A percentile compares a stretch with the other conserved stretches of the same genome.
Evolutionary conservation across 2,329 filamentous ascomycete species (phyloP).

Genomic region (Ophiostoma ulmi): DNA sequence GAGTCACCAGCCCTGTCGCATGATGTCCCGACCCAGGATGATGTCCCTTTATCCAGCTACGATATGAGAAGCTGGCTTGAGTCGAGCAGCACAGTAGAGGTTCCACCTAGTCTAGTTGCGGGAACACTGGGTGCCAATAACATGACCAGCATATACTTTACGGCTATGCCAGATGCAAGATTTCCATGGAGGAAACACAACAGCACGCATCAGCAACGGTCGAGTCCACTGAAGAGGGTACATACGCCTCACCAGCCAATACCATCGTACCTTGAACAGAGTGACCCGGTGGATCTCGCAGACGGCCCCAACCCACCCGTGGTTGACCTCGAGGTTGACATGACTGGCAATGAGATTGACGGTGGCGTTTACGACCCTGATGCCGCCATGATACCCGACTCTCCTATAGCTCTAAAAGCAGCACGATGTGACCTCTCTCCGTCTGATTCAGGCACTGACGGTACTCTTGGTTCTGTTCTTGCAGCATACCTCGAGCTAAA

Average conservation of each 20-base stretch:
- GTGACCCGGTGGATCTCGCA: neutral
- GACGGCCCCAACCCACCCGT: neutral
- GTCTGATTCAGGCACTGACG: neutral
- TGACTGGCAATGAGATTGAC: neutral
- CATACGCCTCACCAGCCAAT: neutral
- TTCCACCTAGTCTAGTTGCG: neutral
- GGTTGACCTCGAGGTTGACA: conserved; percentile 9
- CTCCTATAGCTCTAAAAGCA: neutral
- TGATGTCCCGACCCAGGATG: neutral
- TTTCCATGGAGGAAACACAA: neutral
- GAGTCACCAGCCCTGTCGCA: neutral
- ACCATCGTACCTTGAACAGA: neutral
- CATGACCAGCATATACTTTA: neutral
- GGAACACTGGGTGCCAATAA: neutral
- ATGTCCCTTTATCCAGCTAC: conserved; percentile 23
- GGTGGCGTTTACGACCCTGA: neutral
- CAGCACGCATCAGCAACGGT: neutral
- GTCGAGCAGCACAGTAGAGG: conserved; percentile 15
- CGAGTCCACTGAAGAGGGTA: neutral
- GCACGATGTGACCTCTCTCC: neutral
- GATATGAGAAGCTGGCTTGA: conserved; percentile 25
- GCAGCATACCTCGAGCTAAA: neutral
- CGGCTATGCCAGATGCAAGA: neutral
- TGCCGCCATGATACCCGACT: neutral
- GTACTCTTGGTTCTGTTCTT: neutral